A percentile compares a stretch with the other conserved stretches of the same genome.
Conservation (phyloP, 805 yeast genomes). For the Lipomyces orientalis region DNA sequence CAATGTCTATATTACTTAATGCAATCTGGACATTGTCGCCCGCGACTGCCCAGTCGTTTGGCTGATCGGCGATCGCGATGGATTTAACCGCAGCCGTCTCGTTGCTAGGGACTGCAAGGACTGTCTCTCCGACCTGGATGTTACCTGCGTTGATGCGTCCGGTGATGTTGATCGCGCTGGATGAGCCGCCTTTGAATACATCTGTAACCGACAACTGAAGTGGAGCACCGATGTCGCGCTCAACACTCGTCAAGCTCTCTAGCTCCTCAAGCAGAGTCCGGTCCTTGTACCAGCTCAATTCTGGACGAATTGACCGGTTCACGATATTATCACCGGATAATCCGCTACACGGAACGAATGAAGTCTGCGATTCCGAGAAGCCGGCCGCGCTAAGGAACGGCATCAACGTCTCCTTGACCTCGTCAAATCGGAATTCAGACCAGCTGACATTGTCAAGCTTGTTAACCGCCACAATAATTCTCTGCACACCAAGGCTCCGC, state of each 20-base stretch:
- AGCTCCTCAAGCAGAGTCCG: constrained; percentile 50
- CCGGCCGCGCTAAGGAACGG: constrained; percentile 64
- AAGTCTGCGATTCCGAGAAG: constrained; percentile 49
- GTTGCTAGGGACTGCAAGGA: constrained; percentile 60
- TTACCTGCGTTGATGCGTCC: constrained; percentile 75
- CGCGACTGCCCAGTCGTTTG: constrained; percentile 52
- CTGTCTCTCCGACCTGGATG: constrained; percentile 72
- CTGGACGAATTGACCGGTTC: constrained; percentile 46
- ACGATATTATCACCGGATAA: constrained; percentile 70
- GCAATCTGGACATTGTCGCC: constrained; percentile 63
- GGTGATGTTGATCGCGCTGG: constrained; percentile 55
- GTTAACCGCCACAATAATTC: constrained; percentile 67
- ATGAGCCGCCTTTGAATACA: constrained; percentile 55
- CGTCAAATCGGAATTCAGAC: constrained; percentile 58
- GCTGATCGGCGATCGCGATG: constrained; percentile 39
- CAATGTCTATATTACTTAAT: constrained; percentile 47
- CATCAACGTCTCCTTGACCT: constrained; percentile 55
- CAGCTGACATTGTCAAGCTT: constrained; percentile 71
- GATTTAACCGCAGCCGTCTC: constrained; percentile 41
- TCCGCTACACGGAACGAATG: constrained; percentile 73
- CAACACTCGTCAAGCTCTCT: constrained; percentile 25
- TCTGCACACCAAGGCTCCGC: constrained; percentile 66
- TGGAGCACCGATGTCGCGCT: constrained; percentile 48
- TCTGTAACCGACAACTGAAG: constrained; percentile 71
- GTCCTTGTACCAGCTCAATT: constrained; percentile 55